Conservation (phyloP, 495 filamentous ascomycete genomes). For the Penicillium cataractarum region DNA sequence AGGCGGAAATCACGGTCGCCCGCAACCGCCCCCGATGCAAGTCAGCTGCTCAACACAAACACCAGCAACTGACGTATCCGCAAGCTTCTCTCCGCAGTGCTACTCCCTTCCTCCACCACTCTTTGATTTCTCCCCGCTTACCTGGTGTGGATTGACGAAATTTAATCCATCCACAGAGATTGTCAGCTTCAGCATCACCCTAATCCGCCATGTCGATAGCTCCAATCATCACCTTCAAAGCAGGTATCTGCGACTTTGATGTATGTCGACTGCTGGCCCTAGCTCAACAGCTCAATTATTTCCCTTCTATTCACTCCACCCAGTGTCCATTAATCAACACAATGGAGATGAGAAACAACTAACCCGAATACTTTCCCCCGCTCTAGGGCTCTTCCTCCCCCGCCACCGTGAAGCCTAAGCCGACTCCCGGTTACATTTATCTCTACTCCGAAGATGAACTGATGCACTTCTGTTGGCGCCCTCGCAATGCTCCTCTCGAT, state of each 20-base stretch:
- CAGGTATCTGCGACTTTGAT: conserved; percentile 84
- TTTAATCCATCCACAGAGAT: not conserved
- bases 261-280: conserved; percentile 55
- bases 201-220: conserved; percentile 67
- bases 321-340: not conserved
- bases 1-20: conserved; percentile 26
- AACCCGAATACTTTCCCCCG: conserved; percentile 15
- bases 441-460: conserved; percentile 94
- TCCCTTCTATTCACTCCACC: conserved; percentile 6
- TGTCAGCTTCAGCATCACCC: conserved; percentile 7
- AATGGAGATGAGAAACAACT: not conserved
- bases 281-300: conserved; percentile 5
- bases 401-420: conserved; percentile 66
- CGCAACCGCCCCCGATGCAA: conserved; percentile 26
- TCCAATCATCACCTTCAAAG: conserved; percentile 96
- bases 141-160: conserved; percentile 16
- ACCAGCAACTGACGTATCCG: conserved; percentile 46
- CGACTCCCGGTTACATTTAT: conserved; percentile 85
- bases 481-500: conserved; percentile 61
- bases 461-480: conserved; percentile 96
- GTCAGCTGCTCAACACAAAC: conserved; percentile 32
- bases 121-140: conserved; percentile 9
- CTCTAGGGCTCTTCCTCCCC: conserved; percentile 60
- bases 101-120: conserved; percentile 7
- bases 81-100: conserved; percentile 27